Evolutionary conservation across 305 asterid genomes (phyloP).

Genomic region (Plantago lanceolata): DNA sequence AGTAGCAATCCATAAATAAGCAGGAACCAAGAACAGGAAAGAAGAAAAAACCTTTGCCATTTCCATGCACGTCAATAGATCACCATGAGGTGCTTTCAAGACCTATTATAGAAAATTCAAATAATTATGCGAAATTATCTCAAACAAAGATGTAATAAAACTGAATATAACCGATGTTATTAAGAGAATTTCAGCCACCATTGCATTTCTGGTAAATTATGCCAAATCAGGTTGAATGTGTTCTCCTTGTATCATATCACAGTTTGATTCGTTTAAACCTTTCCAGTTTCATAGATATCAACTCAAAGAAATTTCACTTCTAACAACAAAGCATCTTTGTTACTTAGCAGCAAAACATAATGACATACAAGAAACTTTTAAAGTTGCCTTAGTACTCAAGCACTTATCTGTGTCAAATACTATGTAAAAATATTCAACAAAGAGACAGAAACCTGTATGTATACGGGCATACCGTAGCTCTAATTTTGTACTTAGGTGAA

Average conservation of each 20-base stretch:
- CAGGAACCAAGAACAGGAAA: neutral
- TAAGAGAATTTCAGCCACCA: neutral
- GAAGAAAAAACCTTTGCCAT: slow-evolving; percentile 69
- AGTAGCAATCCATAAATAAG: slow-evolving; percentile 3
- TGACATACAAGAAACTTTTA: too few relatives aligned
- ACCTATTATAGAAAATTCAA: slow-evolving; percentile 42
- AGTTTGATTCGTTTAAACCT: neutral
- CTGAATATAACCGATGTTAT: neutral
- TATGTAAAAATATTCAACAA: neutral
- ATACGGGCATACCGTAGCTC: slow-evolving; percentile 63
- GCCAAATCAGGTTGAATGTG: neutral
- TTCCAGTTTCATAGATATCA: neutral
- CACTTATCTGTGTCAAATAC: too few relatives aligned
- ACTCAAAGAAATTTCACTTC: neutral
- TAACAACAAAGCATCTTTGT: too few relatives aligned
- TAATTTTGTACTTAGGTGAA: slow-evolving; percentile 68
- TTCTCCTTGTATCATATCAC: neutral
- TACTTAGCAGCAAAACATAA: too few relatives aligned
- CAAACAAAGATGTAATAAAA: neutral
- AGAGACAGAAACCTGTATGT: neutral
- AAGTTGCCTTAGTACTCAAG: too few relatives aligned
- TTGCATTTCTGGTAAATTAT: neutral
- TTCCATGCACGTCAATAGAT: slow-evolving; percentile 84
- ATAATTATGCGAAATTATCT: slow-evolving; percentile 8
- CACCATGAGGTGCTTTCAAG: slow-evolving; percentile 84